These are phyloP conservation scores for Penicillium hordei DNA, from an alignment of 2,329 filamentous ascomycete genomes.

Conservation along the genomic window DNA sequence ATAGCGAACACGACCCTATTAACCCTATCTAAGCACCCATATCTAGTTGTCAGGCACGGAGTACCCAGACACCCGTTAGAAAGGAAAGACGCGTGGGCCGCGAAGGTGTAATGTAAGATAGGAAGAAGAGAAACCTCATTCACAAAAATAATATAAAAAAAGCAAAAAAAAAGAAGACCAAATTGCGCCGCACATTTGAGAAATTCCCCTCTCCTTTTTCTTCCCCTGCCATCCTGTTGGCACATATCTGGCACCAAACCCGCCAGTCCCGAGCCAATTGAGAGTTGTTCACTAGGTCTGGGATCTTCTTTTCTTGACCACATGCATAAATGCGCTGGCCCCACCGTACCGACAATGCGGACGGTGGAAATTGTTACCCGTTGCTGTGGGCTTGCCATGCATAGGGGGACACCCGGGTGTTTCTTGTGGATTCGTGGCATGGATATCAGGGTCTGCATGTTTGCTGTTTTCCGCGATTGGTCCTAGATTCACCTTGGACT, in stretches of 20 bases:
- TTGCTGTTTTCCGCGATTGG: background rate
- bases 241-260: background rate
- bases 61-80: background rate
- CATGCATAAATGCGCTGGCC: background rate
- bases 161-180: background rate
- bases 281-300: background rate
- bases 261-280: background rate
- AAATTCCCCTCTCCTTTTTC: background rate
- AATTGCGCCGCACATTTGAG: background rate
- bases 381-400: background rate
- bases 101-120: background rate
- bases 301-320: too few relatives aligned
- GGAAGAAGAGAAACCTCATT: too few relatives aligned
- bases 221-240: background rate
- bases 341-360: background rate
- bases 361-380: background rate
- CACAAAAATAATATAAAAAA: background rate
- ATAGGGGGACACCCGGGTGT: background rate
- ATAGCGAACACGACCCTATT: background rate
- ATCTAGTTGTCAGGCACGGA: background rate
- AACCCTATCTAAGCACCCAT: background rate
- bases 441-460: too few relatives aligned
- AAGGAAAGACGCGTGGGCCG: constrained; percentile 4
- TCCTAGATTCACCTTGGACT: too few relatives aligned
- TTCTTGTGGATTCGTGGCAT: background rate